Conservation (phyloP, 345 rosid species). For the Gossypium arboreum region DNA sequence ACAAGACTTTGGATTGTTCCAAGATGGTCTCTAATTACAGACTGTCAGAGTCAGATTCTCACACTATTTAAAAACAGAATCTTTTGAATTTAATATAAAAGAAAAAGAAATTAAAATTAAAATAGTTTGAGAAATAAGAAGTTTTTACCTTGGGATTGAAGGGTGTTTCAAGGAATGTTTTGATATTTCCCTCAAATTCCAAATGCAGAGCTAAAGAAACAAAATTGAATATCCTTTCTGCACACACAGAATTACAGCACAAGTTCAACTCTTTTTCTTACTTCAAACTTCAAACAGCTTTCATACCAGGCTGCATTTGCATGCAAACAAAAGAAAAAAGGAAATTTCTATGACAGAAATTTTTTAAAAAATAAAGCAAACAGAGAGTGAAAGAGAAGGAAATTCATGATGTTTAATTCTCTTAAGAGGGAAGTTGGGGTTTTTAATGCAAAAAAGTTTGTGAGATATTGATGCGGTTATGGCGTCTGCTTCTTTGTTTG, state of each 20-base stretch:
- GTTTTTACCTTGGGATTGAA: slow-evolving; percentile 22
- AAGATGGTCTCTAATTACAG: slow-evolving; percentile 39
- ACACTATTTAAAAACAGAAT: slow-evolving; percentile 10
- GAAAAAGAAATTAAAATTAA: slow-evolving; percentile 5
- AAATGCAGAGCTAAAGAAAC: slow-evolving; percentile 7
- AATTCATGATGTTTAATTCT: not conserved
- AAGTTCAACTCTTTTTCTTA: not conserved
- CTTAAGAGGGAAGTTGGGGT: not conserved
- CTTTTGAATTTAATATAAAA: not conserved
- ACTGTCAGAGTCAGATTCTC: slow-evolving; percentile 42
- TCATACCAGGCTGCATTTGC: slow-evolving; percentile 6
- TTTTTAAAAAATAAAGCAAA: not conserved
- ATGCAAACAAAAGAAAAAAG: not conserved
- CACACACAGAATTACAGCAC: not conserved
- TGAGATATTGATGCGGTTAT: slow-evolving; percentile 23
- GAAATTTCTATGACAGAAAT: not conserved
- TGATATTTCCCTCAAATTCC: slow-evolving; percentile 26
- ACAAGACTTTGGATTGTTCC: slow-evolving; percentile 36
- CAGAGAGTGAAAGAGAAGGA: slow-evolving; percentile 17
- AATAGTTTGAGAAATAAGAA: not conserved
- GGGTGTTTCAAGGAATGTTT: slow-evolving; percentile 35
- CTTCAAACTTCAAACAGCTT: slow-evolving; percentile 5
- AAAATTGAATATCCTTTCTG: not conserved
- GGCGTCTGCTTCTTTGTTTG: slow-evolving; percentile 25
- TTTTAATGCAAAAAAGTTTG: not conserved